A percentile compares a stretch with the other conserved stretches of the same genome.
phyloP scores from a whole-genome alignment of 345 rosid species.

The Streptanthus diversifolius region DNA sequence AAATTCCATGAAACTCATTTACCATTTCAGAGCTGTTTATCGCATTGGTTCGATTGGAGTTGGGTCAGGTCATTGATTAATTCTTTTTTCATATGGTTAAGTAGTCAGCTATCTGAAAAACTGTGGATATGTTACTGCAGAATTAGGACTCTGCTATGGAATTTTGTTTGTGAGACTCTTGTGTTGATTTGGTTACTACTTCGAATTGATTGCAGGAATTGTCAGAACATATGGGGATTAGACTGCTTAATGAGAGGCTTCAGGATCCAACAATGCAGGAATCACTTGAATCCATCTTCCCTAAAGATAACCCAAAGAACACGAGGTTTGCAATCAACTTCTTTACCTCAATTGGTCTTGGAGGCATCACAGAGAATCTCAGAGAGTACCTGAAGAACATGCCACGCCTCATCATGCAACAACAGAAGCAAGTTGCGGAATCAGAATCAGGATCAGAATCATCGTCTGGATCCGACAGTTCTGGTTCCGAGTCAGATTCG shows the following conservation, averaged over 20 bases:
- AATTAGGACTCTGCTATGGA: not conserved
- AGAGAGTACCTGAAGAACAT: slow-evolving; percentile 90
- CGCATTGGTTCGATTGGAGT: not conserved
- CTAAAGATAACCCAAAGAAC: slow-evolving; percentile 89
- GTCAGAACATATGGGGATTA: slow-evolving; percentile 88
- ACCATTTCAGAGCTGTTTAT: not conserved
- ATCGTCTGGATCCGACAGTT: slow-evolving; percentile 42
- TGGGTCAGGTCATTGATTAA: not conserved
- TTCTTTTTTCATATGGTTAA: not conserved
- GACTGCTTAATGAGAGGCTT: slow-evolving; percentile 70
- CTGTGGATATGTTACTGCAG: not conserved
- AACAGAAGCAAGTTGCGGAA: slow-evolving; percentile 51
- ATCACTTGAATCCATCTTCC: slow-evolving; percentile 80
- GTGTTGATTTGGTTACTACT: not conserved
- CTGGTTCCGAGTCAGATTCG: slow-evolving; percentile 36
- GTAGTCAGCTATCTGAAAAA: not conserved
- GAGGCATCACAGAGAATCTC: slow-evolving; percentile 90
- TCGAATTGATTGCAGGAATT: slow-evolving; percentile 52
- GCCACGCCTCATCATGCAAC: slow-evolving; percentile 95
- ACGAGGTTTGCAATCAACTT: slow-evolving; percentile 84
- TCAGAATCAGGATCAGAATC: slow-evolving; percentile 38
- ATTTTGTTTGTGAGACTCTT: not conserved
- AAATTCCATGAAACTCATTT: slow-evolving; percentile 1
- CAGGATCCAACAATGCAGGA: slow-evolving; percentile 69
- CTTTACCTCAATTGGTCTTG: slow-evolving; percentile 94